phyloP scores from a whole-genome alignment of 2,329 filamentous ascomycete genomes.

The Claviceps maximensis region DNA sequence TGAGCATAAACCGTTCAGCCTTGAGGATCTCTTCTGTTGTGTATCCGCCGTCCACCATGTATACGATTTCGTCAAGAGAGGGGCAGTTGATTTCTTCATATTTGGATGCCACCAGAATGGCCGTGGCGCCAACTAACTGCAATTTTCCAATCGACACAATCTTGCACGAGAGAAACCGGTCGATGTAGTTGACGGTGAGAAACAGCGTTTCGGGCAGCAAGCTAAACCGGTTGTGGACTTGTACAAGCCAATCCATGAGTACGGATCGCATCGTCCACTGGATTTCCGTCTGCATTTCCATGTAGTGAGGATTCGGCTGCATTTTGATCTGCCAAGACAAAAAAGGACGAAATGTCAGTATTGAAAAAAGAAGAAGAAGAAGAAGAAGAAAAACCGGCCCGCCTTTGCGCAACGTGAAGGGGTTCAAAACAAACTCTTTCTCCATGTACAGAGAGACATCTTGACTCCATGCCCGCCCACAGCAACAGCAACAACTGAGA shows the following conservation, averaged over 20 bases:
- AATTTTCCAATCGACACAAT: slow-evolving; percentile 90
- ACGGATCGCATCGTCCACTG: slow-evolving; percentile 98
- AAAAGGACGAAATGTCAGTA: background rate
- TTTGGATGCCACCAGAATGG: slow-evolving; percentile 90
- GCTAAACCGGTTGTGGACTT: slow-evolving; percentile 85
- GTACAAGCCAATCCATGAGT: slow-evolving; percentile 94
- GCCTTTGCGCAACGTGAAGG: too few relatives aligned
- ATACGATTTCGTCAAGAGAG: slow-evolving; percentile 87
- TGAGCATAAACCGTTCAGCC: slow-evolving; percentile 96
- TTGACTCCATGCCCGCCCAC: too few relatives aligned
- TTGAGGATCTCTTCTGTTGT: slow-evolving; percentile 85
- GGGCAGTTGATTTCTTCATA: slow-evolving; percentile 99
- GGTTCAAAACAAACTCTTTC: background rate
- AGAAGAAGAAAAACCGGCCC: background rate
- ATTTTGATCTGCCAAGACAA: slow-evolving; percentile 47
- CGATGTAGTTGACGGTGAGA: slow-evolving; percentile 90
- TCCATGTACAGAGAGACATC: background rate
- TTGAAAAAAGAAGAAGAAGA: background rate
- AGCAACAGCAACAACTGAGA: background rate
- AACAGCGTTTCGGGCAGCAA: slow-evolving; percentile 91
- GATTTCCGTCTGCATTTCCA: slow-evolving; percentile 94
- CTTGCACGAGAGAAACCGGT: slow-evolving; percentile 89
- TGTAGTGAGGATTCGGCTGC: slow-evolving; percentile 84
- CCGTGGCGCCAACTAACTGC: slow-evolving; percentile 90
- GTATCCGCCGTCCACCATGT: slow-evolving; percentile 95